Percentiles rank a stretch among this genome's conserved stretches.
Evolutionary conservation across 2,329 filamentous ascomycete species (phyloP).

Genomic region (Pseudocercospora fuligena): DNA sequence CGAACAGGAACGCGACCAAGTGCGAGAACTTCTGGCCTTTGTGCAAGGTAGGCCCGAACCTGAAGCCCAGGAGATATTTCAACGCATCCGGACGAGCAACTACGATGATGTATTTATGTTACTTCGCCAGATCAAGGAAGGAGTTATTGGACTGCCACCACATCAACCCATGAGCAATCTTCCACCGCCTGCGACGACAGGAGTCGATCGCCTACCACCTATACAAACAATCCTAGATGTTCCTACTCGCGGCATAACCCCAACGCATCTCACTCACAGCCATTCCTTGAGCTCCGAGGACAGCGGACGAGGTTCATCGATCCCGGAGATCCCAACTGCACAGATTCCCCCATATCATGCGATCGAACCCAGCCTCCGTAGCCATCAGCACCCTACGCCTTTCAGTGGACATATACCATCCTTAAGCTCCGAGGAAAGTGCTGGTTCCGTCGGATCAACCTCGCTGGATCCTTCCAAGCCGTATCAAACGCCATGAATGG

Average conservation of each 20-base stretch:
- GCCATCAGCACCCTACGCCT: background rate
- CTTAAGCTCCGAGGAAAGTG: slow-evolving; percentile 31
- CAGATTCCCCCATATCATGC: slow-evolving; percentile 1
- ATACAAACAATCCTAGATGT: slow-evolving; percentile 31
- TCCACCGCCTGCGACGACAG: slow-evolving; percentile 12
- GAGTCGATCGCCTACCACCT: slow-evolving; percentile 28
- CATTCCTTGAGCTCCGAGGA: slow-evolving; percentile 32
- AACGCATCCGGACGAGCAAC: slow-evolving; percentile 33
- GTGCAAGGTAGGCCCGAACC: slow-evolving; percentile 35
- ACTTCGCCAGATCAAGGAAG: slow-evolving; percentile 29
- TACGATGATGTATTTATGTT: slow-evolving; percentile 33
- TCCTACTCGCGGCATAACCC: slow-evolving; percentile 18
- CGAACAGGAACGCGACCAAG: slow-evolving; percentile 38
- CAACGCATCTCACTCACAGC: slow-evolving; percentile 23
- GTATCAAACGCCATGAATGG: slow-evolving; percentile 26
- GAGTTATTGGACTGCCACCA: slow-evolving; percentile 19
- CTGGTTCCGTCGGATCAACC: slow-evolving; percentile 26
- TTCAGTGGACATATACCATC: slow-evolving; percentile 3
- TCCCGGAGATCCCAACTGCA: slow-evolving; percentile 15
- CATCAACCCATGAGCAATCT: slow-evolving; percentile 13
- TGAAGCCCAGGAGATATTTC: slow-evolving; percentile 38
- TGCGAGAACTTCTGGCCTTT: slow-evolving; percentile 36
- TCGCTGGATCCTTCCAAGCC: slow-evolving; percentile 20
- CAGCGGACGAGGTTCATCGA: slow-evolving; percentile 23
- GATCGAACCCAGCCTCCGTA: slow-evolving; percentile 13